phyloP scores from a whole-genome alignment of 2,329 filamentous ascomycete species.

The Xylaria sp. region DNA sequence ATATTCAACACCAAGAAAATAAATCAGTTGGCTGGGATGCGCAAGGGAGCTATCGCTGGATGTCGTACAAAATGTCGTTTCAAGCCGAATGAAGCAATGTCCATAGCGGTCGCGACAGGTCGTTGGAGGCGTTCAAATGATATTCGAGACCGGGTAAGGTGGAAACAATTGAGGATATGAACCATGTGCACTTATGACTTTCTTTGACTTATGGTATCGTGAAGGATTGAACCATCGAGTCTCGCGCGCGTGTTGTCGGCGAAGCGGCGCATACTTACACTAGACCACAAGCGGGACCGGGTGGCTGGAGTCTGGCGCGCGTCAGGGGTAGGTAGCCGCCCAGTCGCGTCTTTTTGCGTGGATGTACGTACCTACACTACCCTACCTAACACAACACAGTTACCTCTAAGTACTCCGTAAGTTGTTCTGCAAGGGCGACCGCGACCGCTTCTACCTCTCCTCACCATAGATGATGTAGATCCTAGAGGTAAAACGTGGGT shows the following conservation, averaged over 20 bases:
- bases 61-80: slow-evolving; percentile 33
- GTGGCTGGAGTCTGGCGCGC: slow-evolving; percentile 17
- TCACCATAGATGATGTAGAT: background rate
- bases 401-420: no score
- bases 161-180: slow-evolving; percentile 2
- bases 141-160: slow-evolving; percentile 8
- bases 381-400: no score
- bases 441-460: no score
- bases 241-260: slow-evolving; percentile 24
- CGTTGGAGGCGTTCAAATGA: slow-evolving; percentile 24
- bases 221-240: slow-evolving; percentile 14
- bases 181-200: slow-evolving; percentile 14
- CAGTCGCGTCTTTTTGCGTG: slow-evolving; percentile 12
- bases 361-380: background rate
- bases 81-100: slow-evolving; percentile 27
- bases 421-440: no score
- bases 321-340: slow-evolving; percentile 1
- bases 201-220: no score
- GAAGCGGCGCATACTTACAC: background rate
- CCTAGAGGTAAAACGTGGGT: no score
- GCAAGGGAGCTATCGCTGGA: slow-evolving; percentile 18
- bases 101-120: slow-evolving; percentile 27
- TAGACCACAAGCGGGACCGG: background rate
- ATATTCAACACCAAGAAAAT: slow-evolving; percentile 16
- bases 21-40: slow-evolving; percentile 31